Base-by-base conservation (phyloP, 169 alveolate genomes). In the Babesia ovata region DNA sequence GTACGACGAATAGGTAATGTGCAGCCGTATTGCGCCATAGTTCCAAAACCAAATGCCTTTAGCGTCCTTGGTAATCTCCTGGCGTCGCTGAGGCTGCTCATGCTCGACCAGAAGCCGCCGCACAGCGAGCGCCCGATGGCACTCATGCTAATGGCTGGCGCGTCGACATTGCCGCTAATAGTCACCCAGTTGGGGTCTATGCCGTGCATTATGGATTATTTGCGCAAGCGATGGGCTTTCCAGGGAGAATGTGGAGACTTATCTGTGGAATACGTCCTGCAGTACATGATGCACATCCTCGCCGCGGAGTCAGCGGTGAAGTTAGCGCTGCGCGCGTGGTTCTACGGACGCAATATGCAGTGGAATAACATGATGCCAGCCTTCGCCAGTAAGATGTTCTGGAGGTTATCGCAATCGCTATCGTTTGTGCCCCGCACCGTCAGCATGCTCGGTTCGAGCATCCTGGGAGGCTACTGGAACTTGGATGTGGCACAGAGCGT, bases 181-280 rank as follows among this genome's bases (percentile, higher is more conserved):
- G 45, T 81, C n/a, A 4, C 71, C 6, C 36, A 59, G 19, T n/a
- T 67, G 22, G 76, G 66, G 16, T 11, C 14, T 9, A 42, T 75
- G 28, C 73, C 73, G 2, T 26, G 49, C 22, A 59, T 45, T 4
- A 45, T 61, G 61, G 48, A 48, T 22, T 22, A 19, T 33, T 39
- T 83, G 44, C 60, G 86, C 16, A 58, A 46, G 62, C 65, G 75
- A 16, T 83, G 90, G 90, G 90, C 90, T 19, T 75, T 83, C 60
- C 90, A 83, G 63, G 90, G 90, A 2, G 85, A 83, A 36, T 45
- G 76, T 24, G 71, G 63, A 4, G 39, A 44, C 28, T 50, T 56
- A 19, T 33, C 57, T 14, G 71, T 75, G 8, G 86, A 83, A 53
- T 6, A 44, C 16, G 44, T 54, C 39, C 6, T 67, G 63, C 49